Evolutionary conservation across 345 rosid genomes (phyloP), one percentile per base, ranked within the genome.

Genomic region (Garcia nutans): DNA sequence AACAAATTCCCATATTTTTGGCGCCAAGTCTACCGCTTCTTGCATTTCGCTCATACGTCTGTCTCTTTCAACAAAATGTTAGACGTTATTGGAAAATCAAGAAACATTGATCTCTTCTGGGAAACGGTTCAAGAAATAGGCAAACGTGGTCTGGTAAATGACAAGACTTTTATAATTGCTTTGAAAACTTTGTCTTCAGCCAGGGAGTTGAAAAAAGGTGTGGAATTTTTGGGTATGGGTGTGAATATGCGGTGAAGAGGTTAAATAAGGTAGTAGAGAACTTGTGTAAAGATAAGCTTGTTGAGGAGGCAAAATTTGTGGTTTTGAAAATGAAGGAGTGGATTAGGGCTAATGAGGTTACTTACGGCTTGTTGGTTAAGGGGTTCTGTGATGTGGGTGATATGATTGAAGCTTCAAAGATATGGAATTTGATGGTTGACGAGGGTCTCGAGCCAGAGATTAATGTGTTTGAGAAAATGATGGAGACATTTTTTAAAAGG

Each of bases 361-460:
- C 95, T 19, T 92, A 88, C 28, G 89, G 90, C 24, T 83, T 82
- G 83, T 82, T 94, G 85, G 80, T 88, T 4, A 75, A 67, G 78
- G 97, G 97, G 33, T 89, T 87, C 20, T 94, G 97, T 44, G 82
- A 89, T 50, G 86, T 77, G 45, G 96, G 93, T 77, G 88, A 87
- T 77, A 68, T 92, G 86, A 75, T 92, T 15, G 91, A 89, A 79
- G 98, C 97, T 22, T 87, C 88, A 7, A 90, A 86, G 75, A 28
- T 91, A 66, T 94, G 98, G 97, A 92, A 94, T 76, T 68, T 85
- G 80, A 88, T 94, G 89, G 87, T 88, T 84, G 98, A 92, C 54
- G 87, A 91, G 69, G 91, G 89, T 33, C 77, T 86, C 0, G 91
- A 89, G 68, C 87, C 89, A 0, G 84, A 81, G 73, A 60, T 85